phyloP scores from a whole-genome alignment of 768 basidiomycete species.

The Termitomyces sp. region DNA sequence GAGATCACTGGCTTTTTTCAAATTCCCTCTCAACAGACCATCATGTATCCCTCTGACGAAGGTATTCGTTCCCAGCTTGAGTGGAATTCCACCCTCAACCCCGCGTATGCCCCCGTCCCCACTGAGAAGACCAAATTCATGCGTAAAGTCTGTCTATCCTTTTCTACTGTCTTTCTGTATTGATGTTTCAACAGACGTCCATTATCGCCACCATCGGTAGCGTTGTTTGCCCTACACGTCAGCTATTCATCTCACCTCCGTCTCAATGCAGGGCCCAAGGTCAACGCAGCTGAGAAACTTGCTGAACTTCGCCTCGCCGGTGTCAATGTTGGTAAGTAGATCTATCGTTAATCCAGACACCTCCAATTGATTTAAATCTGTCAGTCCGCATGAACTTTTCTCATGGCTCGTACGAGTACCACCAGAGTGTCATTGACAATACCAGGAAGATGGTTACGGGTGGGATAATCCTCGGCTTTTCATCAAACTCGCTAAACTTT shows the following conservation, averaged over 20 bases:
- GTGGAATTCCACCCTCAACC: constrained; percentile 85
- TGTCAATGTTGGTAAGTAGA: constrained; percentile 88
- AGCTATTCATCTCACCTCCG: constrained; percentile 6
- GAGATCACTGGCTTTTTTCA: no score
- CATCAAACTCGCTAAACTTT: constrained; percentile 3
- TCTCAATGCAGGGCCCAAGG: constrained; percentile 74
- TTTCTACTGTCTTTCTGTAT: neutral
- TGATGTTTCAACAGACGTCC: constrained; percentile 58
- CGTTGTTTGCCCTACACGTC: constrained; percentile 15
- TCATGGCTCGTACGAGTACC: constrained; percentile 97
- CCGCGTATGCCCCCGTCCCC: constrained; percentile 64
- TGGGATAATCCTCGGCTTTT: constrained; percentile 30
- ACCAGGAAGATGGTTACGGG: constrained; percentile 81
- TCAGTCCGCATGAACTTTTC: constrained; percentile 99
- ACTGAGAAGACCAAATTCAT: constrained; percentile 80
- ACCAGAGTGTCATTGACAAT: constrained; percentile 99
- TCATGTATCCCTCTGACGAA: constrained; percentile 56
- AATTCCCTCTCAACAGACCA: constrained; percentile 19
- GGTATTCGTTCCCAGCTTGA: constrained; percentile 78
- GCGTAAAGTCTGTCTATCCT: constrained; percentile 77
- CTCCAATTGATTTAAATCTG: neutral
- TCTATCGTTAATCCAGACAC: neutral
- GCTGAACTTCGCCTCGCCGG: constrained; percentile 82
- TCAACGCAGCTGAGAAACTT: constrained; percentile 88
- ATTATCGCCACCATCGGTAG: constrained; percentile 98